Base-by-base conservation (phyloP, 225 moss, liverwort and hornwort genomes). In the Marchantia polymorpha region DNA sequence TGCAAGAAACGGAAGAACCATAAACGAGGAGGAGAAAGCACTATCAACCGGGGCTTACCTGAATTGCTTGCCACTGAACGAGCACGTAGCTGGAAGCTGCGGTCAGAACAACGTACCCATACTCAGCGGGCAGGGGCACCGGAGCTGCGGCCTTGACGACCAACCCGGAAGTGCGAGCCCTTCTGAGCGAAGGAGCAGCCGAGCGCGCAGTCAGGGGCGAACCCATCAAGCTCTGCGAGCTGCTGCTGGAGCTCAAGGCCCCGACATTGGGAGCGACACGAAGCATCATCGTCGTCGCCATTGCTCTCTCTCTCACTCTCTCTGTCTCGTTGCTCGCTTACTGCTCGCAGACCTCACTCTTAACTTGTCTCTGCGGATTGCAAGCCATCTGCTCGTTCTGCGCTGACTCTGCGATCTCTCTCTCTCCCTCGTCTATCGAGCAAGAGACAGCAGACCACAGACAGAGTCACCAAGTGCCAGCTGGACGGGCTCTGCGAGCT, bases 61-160 rank as follows among this genome's bases (percentile, higher is more conserved):
- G 84, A 74, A 96, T 0, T 69, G 90, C 87, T 76, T 96, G 92
- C 96, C 96, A 96, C 79, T 91, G 94, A 0, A 89, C 87, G 72
- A 96, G 89, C 54, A 89, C 10, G 39, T 87, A 90, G 64, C 88
- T 83, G 12, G 91, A 88, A 75, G 91, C 87, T 52, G 87, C 89
- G 12, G 94, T 92, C 25, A 94, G 88, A 72, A 91, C 89, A 13
- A 96, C 96, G 55, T 73, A 94, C 17, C 96, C 94, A 54, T 86
- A 96, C 69, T 84, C 75, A 8, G 80, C 84, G 3, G 92, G 53
- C 63, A 94, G 81, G 19, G 86, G 47, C 10, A 91, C 51, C 8
- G 90, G 86, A 49, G 86, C 65, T 10, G 81, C 84, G 6, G 86
- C 86, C 22, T 79, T 61, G 1, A 87, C 8, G 53, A 78, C 12